phyloP scores from a whole-genome alignment of 2,329 filamentous ascomycete species.

The Xylaria sp. region DNA sequence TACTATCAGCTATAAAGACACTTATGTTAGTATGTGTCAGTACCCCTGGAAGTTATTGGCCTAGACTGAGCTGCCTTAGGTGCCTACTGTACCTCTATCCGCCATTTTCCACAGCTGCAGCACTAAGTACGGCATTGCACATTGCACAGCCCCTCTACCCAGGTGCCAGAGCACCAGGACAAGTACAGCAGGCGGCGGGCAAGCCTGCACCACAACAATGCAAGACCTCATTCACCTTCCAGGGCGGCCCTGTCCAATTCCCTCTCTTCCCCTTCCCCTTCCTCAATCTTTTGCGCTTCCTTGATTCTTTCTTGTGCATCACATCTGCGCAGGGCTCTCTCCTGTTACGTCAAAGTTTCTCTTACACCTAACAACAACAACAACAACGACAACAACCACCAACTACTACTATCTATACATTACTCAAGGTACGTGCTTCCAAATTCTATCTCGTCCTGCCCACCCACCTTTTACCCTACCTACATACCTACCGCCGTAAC shows the following conservation, averaged over 20 bases:
- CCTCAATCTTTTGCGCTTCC: slow-evolving; percentile 42
- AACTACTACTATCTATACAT: slow-evolving; percentile 17
- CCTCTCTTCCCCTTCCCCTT: slow-evolving; percentile 34
- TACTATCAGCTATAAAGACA: not conserved
- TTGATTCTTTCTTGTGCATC: slow-evolving; percentile 44
- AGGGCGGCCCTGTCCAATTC: slow-evolving; percentile 29
- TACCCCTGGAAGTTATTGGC: slow-evolving; percentile 6
- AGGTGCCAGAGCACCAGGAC: too few species aligned
- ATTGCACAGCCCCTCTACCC: slow-evolving; percentile 23
- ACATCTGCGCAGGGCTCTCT: slow-evolving; percentile 41
- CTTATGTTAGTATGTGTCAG: not conserved
- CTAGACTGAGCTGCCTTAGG: too few species aligned
- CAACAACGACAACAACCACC: too few species aligned
- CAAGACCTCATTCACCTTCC: slow-evolving; percentile 37
- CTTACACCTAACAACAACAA: too few species aligned
- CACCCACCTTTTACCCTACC: not conserved
- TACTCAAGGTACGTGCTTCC: slow-evolving; percentile 24
- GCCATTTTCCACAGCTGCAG: slow-evolving; percentile 10
- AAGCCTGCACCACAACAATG: slow-evolving; percentile 41
- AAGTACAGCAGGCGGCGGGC: not conserved
- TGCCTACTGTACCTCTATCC: not conserved
- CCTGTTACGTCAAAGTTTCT: slow-evolving; percentile 30
- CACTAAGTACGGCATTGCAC: slow-evolving; percentile 1
- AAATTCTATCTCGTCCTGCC: not conserved
- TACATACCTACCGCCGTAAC: slow-evolving; percentile 11